These are phyloP conservation scores for Wickerhamomyces silvicola DNA, from an alignment of 805 yeast genomes.

Conservation along the genomic window DNA sequence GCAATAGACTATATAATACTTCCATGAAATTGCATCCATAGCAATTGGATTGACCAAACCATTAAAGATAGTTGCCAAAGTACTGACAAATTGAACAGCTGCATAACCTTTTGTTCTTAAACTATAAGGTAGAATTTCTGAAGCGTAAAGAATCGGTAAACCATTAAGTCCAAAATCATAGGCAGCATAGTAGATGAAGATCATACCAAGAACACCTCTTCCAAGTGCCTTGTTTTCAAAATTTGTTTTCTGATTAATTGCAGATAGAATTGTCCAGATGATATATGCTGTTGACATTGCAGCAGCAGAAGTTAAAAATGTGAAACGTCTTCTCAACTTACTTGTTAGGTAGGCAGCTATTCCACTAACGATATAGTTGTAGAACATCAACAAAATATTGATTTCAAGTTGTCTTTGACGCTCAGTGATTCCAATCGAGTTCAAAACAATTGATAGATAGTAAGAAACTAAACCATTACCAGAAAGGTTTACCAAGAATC, in stretches of 20 bases:
- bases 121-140: slow-evolving; percentile 34
- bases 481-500: slow-evolving; percentile 36
- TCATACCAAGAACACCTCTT: slow-evolving; percentile 44
- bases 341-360: slow-evolving; percentile 26
- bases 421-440: slow-evolving; percentile 46
- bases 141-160: slow-evolving; percentile 37
- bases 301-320: slow-evolving; percentile 29
- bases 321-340: slow-evolving; percentile 29
- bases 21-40: slow-evolving; percentile 30
- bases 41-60: slow-evolving; percentile 33
- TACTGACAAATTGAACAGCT: slow-evolving; percentile 17
- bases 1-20: slow-evolving; percentile 30
- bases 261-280: slow-evolving; percentile 42
- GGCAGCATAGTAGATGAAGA: slow-evolving; percentile 38
- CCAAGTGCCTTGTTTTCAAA: slow-evolving; percentile 35
- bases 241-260: slow-evolving; percentile 35
- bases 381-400: slow-evolving; percentile 45
- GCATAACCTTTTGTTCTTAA: slow-evolving; percentile 26
- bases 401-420: slow-evolving; percentile 38
- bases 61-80: slow-evolving; percentile 24
- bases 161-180: slow-evolving; percentile 40
- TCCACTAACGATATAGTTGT: slow-evolving; percentile 31
- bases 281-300: slow-evolving; percentile 33
- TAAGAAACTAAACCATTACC: slow-evolving; percentile 49
- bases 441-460: slow-evolving; percentile 43